Conservation (phyloP, 352 stramenopile species). For the Pythium chondricola region DNA sequence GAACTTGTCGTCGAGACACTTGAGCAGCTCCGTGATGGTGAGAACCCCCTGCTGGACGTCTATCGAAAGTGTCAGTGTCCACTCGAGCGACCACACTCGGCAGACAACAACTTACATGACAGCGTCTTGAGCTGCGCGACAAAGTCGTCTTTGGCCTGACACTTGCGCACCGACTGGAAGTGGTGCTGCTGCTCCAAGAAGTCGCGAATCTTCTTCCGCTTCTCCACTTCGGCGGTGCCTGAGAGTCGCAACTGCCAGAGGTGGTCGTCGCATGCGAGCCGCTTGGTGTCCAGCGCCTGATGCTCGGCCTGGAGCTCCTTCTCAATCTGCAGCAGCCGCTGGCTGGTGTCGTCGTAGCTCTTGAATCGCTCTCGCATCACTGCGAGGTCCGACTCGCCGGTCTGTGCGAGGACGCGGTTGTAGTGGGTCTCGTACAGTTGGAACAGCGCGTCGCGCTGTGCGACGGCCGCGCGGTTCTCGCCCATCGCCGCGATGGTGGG, state of each 20-base stretch:
- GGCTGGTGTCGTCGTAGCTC: slow-evolving; percentile 25
- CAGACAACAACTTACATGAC: slow-evolving; percentile 25
- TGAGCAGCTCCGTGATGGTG: slow-evolving; percentile 48
- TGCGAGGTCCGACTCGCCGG: slow-evolving; percentile 38
- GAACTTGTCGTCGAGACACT: slow-evolving; percentile 38
- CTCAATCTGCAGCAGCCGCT: slow-evolving; percentile 44
- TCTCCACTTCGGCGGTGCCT: slow-evolving; percentile 38
- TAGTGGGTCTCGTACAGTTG: slow-evolving; percentile 59
- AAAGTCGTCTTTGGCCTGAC: slow-evolving; percentile 31
- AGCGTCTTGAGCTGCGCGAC: slow-evolving; percentile 43
- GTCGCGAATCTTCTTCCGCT: slow-evolving; percentile 50
- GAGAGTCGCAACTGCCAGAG: slow-evolving; percentile 36
- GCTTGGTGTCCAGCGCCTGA: slow-evolving; percentile 23
- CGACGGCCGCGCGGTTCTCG: slow-evolving; percentile 21
- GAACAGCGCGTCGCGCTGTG: slow-evolving; percentile 42
- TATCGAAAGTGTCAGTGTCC: slow-evolving; percentile 5
- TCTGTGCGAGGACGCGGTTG: slow-evolving; percentile 39
- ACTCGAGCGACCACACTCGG: neutral
- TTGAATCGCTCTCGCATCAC: slow-evolving; percentile 47
- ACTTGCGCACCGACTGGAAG: slow-evolving; percentile 29
- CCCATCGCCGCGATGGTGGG: slow-evolving; percentile 6
- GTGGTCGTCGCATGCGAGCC: slow-evolving; percentile 21
- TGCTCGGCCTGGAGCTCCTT: slow-evolving; percentile 26
- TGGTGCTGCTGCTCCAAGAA: slow-evolving; percentile 40
- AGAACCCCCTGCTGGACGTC: slow-evolving; percentile 49